Evolutionary conservation across 805 yeast species (phyloP).

Genomic region (Priceomyces medius): DNA sequence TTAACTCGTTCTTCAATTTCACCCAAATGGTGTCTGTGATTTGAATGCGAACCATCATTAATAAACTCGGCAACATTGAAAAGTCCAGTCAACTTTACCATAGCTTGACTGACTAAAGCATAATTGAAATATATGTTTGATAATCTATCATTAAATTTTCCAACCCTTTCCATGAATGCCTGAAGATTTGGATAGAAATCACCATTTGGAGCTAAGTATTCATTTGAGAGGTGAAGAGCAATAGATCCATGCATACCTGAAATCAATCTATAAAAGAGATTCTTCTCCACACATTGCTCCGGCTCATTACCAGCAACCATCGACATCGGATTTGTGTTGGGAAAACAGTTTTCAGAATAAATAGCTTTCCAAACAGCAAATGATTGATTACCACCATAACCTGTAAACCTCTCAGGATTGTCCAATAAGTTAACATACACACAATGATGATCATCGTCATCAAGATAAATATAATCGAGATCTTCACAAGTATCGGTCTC

Average conservation of each 20-base stretch:
- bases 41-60: slow-evolving; percentile 20
- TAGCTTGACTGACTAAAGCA: slow-evolving; percentile 79
- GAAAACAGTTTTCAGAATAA: slow-evolving; percentile 88
- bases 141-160: slow-evolving; percentile 83
- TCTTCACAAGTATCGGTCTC: slow-evolving; percentile 36
- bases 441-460: slow-evolving; percentile 63
- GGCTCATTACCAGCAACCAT: slow-evolving; percentile 33
- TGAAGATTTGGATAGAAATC: slow-evolving; percentile 81
- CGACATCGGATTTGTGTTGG: slow-evolving; percentile 42
- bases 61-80: slow-evolving; percentile 28
- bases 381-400: slow-evolving; percentile 91
- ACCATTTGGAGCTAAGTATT: slow-evolving; percentile 69
- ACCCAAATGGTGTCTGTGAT: slow-evolving; percentile 43
- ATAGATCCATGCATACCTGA: slow-evolving; percentile 96
- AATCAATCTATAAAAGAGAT: slow-evolving; percentile 79
- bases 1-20: slow-evolving; percentile 44
- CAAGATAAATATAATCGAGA: slow-evolving; percentile 69
- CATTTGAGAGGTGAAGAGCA: slow-evolving; percentile 88
- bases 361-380: slow-evolving; percentile 91
- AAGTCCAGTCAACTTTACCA: slow-evolving; percentile 53
- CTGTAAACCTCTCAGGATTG: slow-evolving; percentile 95
- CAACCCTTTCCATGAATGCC: slow-evolving; percentile 86
- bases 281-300: slow-evolving; percentile 75
- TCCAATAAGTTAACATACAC: slow-evolving; percentile 83
- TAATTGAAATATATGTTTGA: slow-evolving; percentile 90